Base-by-base conservation (phyloP, 306 rosid species). In the Abrus pulchellus region DNA sequence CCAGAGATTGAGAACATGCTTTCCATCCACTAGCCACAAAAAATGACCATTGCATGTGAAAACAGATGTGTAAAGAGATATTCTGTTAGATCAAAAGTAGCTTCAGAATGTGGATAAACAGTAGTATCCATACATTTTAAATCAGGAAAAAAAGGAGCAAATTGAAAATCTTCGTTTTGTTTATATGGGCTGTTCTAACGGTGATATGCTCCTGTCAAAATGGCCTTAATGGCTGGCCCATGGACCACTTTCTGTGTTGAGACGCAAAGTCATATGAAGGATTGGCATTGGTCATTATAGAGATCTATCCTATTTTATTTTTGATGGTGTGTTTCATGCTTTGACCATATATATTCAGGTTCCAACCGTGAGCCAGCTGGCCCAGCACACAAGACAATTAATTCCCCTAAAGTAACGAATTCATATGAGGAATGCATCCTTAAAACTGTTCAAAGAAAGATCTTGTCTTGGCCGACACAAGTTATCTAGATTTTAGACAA, bases 121-220 rank as follows among this genome's bases (percentile, higher is more conserved):
- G 53, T 60, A 48, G 72, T 36, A 79, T 60, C 72, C 77, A 70
- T 30, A 52, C 33, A 11, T 41, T 57, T 69, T 14, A 45, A 45
- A 68, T 71, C 83, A 79, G 33, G 48, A 7, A 11, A 27, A 45
- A 70, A 70, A 48, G 52, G 14, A 27, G 71, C 49, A 27, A 9
- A n/a, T 63, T 72, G 79, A 40, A 80, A 80, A n/a, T 28, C 66
- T 48, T 2, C 59, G 72, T 63, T 80, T 80, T 63, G 61, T 61
- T 80, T n/a, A 41, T 6, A 40, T 3, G 9, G 45, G 52, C 55
- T 68, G 62, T 57, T 70, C 20, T 47, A 57, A 69, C 45, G 43
- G 72, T 71, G 7, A 50, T 56, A 50, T 40, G 48, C n/a, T 72
- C 71, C n/a, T 68, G 49, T 57, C 60, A 68, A 68, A 27, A 13